These are phyloP conservation scores for Hydrangea macrophylla DNA, from an alignment of 148 eudicot genomes.

Conservation along the genomic window DNA sequence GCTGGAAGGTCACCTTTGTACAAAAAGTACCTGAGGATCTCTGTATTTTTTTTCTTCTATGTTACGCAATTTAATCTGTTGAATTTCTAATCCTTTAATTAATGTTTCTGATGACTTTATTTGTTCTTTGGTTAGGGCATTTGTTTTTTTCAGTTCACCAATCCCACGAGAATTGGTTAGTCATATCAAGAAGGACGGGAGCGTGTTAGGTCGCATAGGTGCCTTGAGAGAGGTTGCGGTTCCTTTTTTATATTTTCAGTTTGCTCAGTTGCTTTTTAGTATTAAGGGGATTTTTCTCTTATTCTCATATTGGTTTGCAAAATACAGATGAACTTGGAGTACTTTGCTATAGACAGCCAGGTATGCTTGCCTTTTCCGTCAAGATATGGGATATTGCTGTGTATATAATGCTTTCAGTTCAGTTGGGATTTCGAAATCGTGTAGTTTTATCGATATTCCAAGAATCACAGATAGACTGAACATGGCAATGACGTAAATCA, in stretches of 20 bases:
- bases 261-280: slow-evolving; percentile 9
- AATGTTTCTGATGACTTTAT: neutral
- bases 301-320: slow-evolving; percentile 24
- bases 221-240: slow-evolving; percentile 80
- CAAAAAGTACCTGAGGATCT: slow-evolving; percentile 57
- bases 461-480: neutral
- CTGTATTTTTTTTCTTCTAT: neutral
- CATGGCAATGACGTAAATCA: neutral
- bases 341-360: slow-evolving; percentile 92
- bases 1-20: slow-evolving; percentile 82
- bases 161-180: slow-evolving; percentile 63
- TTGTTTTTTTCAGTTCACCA: slow-evolving; percentile 88
- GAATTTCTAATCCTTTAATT: slow-evolving; percentile 4
- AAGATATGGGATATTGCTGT: neutral
- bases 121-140: slow-evolving; percentile 57
- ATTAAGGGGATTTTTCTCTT: neutral
- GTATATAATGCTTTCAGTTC: neutral
- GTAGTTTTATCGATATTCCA: neutral
- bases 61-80: neutral
- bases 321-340: slow-evolving; percentile 98
- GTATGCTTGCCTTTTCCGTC: slow-evolving; percentile 31
- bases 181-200: slow-evolving; percentile 66
- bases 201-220: slow-evolving; percentile 67
- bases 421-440: neutral
- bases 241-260: slow-evolving; percentile 1